phyloP scores from a whole-genome alignment of 495 filamentous ascomycete genomes.

The Jackrogersella minutella region DNA sequence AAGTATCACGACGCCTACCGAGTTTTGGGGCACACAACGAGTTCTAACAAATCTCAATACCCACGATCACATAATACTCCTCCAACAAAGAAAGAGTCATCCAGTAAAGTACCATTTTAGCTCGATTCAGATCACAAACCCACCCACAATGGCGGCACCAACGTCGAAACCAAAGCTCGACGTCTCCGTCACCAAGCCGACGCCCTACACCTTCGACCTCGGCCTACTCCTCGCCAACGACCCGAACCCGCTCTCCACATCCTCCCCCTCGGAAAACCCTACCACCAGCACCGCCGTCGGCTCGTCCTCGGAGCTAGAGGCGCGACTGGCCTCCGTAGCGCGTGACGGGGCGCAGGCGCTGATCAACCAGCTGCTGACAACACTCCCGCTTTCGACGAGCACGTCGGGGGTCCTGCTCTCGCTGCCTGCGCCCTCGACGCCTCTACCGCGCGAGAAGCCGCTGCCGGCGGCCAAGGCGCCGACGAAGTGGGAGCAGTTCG shows the following conservation, averaged over 20 bases:
- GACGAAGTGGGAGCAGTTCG: conserved; percentile 72
- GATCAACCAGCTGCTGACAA: conserved; percentile 85
- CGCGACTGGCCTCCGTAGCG: conserved; percentile 69
- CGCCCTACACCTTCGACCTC: conserved; percentile 90
- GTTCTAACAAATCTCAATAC: no score
- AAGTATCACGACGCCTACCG: neutral
- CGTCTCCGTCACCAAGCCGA: conserved; percentile 79
- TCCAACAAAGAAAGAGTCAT: neutral
- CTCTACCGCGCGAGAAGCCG: conserved; percentile 88
- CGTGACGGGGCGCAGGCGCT: conserved; percentile 88
- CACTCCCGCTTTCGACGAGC: conserved; percentile 75
- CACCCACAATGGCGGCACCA: conserved; percentile 46
- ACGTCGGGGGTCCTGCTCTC: conserved; percentile 74
- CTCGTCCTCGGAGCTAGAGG: conserved; percentile 59
- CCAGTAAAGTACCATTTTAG: neutral
- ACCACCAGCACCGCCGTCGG: conserved; percentile 15
- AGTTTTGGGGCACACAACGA: neutral
- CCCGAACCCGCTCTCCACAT: conserved; percentile 75
- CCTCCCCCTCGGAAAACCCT: conserved; percentile 28
- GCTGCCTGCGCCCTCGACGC: conserved; percentile 72
- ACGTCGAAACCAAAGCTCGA: conserved; percentile 50
- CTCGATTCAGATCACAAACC: conserved; percentile 9
- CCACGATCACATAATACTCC: neutral
- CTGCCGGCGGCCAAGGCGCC: conserved; percentile 78
- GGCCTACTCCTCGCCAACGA: conserved; percentile 84